These are phyloP conservation scores for Pezicula carpinea DNA, from an alignment of 2,329 filamentous ascomycete species.

Conservation along the genomic window DNA sequence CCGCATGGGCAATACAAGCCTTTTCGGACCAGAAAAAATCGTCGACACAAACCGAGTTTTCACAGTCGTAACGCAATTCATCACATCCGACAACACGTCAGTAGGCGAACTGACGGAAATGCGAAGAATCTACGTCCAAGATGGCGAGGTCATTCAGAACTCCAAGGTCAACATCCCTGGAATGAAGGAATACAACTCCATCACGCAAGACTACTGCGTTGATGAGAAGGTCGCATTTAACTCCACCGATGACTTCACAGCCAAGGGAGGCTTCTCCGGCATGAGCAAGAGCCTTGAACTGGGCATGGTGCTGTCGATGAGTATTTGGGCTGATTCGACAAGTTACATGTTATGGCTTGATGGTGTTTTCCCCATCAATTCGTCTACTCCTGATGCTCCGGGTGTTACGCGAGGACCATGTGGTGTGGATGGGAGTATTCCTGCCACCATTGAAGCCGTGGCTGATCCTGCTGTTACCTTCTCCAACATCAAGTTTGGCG, in stretches of 20 bases:
- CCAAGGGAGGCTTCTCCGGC: constrained; percentile 47
- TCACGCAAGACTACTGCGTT: constrained; percentile 52
- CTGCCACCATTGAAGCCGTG: constrained; percentile 40
- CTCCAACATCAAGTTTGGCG: constrained; percentile 19
- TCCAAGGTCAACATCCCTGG: constrained; percentile 38
- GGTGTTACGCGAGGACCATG: constrained; percentile 51
- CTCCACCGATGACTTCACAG: constrained; percentile 45
- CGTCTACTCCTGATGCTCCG: constrained; percentile 30
- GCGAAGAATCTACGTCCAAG: constrained; percentile 51
- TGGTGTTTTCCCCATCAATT: constrained; percentile 49
- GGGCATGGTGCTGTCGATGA: constrained; percentile 59
- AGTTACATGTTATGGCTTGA: constrained; percentile 72
- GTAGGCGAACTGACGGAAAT: constrained; percentile 47
- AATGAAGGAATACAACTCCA: constrained; percentile 40
- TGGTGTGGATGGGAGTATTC: constrained; percentile 43
- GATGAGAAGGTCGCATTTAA: constrained; percentile 47
- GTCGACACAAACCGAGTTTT: constrained; percentile 47
- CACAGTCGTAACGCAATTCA: constrained; percentile 56
- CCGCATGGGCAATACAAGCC: constrained; percentile 48
- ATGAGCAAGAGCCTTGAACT: constrained; percentile 50
- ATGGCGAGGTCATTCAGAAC: constrained; percentile 47
- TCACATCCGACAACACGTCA: constrained; percentile 42
- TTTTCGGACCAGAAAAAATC: constrained; percentile 48
- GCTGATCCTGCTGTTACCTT: constrained; percentile 35
- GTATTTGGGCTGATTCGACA: constrained; percentile 48